Evolutionary conservation across 2,329 filamentous ascomycete genomes (phyloP).

Genomic region (Colletotrichum sp.): DNA sequence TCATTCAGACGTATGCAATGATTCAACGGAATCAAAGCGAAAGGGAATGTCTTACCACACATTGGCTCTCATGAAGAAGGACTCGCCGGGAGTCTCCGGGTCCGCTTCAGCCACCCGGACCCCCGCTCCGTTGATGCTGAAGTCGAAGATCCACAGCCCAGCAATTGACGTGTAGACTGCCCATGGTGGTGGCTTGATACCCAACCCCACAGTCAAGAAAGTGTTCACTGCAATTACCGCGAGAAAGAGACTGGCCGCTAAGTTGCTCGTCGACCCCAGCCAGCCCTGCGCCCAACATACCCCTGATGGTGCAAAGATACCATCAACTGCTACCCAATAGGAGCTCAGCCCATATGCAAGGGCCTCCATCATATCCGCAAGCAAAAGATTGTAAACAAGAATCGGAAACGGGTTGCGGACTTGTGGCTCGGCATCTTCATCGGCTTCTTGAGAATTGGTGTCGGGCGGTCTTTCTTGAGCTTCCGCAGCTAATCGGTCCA

Average conservation of each 20-base stretch:
- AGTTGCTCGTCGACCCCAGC: conserved; percentile 61
- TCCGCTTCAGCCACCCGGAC: not conserved
- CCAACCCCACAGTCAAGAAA: conserved; percentile 56
- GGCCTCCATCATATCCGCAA: conserved; percentile 64
- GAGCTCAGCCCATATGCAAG: conserved; percentile 60
- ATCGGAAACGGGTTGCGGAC: conserved; percentile 61
- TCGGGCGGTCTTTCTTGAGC: not conserved
- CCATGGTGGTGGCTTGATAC: conserved; percentile 49
- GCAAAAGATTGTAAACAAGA: conserved; percentile 63
- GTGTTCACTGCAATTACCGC: conserved; percentile 63
- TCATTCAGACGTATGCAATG: not conserved
- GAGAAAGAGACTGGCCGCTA: conserved; percentile 63
- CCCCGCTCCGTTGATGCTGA: conserved; percentile 1
- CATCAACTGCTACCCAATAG: conserved; percentile 52
- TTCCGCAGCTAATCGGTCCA: not conserved
- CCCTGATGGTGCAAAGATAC: conserved; percentile 50
- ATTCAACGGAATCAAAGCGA: fast-evolving
- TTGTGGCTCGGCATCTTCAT: not conserved
- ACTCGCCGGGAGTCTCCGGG: not conserved
- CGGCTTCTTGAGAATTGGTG: not conserved
- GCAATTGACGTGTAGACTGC: conserved; percentile 49
- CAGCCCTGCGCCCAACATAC: conserved; percentile 62
- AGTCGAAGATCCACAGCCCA: conserved; percentile 51
- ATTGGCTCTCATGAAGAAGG: conserved; percentile 18
- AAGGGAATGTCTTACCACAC: not conserved